Conservation (phyloP, 495 filamentous ascomycete species). For the Glutinoglossum americanum region DNA sequence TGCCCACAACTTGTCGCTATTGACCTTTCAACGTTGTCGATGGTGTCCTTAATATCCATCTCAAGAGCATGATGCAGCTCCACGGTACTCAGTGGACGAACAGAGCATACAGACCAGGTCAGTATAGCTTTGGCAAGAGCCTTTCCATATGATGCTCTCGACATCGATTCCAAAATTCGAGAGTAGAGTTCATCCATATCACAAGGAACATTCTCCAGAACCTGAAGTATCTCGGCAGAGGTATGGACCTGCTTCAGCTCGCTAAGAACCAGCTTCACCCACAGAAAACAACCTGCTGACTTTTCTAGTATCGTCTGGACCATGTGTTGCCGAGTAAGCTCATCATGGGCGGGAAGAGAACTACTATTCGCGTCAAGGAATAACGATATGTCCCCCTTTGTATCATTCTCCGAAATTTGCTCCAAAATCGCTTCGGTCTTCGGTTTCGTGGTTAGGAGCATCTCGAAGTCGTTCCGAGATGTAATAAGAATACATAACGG, state of each 20-base stretch:
- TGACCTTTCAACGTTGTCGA: background rate
- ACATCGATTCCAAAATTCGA: background rate
- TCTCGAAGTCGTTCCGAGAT: background rate
- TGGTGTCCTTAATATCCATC: background rate
- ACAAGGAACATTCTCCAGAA: background rate
- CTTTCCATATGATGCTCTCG: background rate
- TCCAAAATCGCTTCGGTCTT: background rate
- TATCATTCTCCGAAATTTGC: background rate
- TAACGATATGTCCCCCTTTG: background rate
- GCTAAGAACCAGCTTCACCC: background rate
- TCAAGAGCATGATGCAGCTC: background rate
- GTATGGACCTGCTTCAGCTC: background rate
- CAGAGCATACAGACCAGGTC: background rate
- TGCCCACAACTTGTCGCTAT: background rate
- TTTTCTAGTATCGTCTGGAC: background rate
- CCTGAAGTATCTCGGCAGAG: background rate
- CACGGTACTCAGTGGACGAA: background rate
- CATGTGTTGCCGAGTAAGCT: background rate
- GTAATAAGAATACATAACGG: background rate
- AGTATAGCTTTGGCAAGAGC: background rate
- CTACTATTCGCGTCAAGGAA: background rate
- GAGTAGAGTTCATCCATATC: background rate
- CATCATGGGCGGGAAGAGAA: background rate
- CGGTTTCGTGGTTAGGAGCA: background rate
- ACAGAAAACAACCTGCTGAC: background rate